Conservation (phyloP, 2,329 filamentous ascomycete genomes). For the Alternaria panax region DNA sequence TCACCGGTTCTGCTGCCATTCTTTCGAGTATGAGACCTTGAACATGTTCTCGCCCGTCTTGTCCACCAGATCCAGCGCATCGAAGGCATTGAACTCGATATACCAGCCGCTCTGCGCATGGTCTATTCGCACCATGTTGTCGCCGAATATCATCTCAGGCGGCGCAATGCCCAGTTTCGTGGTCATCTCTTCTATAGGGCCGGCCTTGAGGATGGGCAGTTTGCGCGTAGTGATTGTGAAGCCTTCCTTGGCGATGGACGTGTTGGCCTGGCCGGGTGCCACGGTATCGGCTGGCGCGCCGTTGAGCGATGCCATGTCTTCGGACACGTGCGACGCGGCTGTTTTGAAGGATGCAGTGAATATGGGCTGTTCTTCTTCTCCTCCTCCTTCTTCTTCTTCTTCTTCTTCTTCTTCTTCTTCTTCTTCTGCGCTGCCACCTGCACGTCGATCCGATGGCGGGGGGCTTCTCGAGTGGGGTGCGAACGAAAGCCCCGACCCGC, state of each 20-base stretch:
- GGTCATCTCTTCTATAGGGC: slow-evolving; percentile 86
- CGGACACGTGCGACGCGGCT: background rate
- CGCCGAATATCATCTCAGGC: slow-evolving; percentile 99
- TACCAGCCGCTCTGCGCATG: slow-evolving; percentile 80
- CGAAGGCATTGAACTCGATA: slow-evolving; percentile 81
- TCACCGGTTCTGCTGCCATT: slow-evolving; percentile 78
- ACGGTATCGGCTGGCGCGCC: slow-evolving; percentile 44
- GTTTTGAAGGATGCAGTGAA: background rate
- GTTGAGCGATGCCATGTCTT: slow-evolving; percentile 37
- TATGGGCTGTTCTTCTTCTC: background rate
- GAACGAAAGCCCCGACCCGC: slow-evolving; percentile 10
- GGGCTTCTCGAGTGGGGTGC: slow-evolving; percentile 6
- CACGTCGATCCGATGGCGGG: slow-evolving; percentile 22
- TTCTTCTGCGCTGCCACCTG: background rate
- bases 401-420: background rate
- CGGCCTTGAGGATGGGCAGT: slow-evolving; percentile 91
- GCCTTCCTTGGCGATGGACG: slow-evolving; percentile 52
- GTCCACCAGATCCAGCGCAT: slow-evolving; percentile 88
- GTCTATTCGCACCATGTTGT: slow-evolving; percentile 81
- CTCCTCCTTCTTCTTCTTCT: background rate
- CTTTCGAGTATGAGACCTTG: slow-evolving; percentile 88
- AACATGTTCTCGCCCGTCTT: slow-evolving; percentile 93
- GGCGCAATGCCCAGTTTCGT: slow-evolving; percentile 81
- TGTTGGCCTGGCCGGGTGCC: slow-evolving; percentile 44
- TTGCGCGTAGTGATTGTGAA: slow-evolving; percentile 85